Evolutionary conservation across 495 filamentous ascomycete species (phyloP).

Genomic region (Mytilinidion resinicola): DNA sequence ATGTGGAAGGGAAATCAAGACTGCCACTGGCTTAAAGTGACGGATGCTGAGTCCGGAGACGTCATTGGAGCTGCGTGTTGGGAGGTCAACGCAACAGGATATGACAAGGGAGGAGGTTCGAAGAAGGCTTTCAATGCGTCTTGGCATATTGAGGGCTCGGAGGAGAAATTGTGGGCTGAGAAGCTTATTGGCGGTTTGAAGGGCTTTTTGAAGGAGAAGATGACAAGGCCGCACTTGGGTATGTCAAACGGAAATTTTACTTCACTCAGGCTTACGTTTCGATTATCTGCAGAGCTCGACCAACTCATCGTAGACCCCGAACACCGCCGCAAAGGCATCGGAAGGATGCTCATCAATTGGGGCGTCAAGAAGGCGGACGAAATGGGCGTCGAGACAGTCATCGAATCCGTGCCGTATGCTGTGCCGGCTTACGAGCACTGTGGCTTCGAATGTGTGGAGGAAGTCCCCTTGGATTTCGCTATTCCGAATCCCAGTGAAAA

Average conservation of each 20-base stretch:
- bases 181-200: neutral
- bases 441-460: slow-evolving; percentile 2
- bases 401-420: slow-evolving; percentile 17
- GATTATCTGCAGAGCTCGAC: neutral
- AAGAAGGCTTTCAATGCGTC: neutral
- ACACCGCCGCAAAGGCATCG: slow-evolving; percentile 17
- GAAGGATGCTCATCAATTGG: slow-evolving; percentile 13
- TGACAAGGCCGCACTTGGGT: neutral
- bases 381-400: slow-evolving; percentile 7
- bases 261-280: neutral
- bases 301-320: slow-evolving; percentile 12
- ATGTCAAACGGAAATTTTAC: neutral
- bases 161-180: neutral
- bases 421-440: slow-evolving; percentile 19
- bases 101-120: neutral
- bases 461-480: neutral
- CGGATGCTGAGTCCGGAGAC: neutral
- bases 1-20: neutral
- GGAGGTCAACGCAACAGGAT: neutral
- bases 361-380: slow-evolving; percentile 3
- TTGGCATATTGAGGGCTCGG: neutral
- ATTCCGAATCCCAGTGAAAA: neutral
- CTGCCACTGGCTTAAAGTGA: neutral
- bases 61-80: neutral
- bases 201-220: neutral